Base-by-base conservation (phyloP, 768 basidiomycete species). In the Russula sp. region DNA sequence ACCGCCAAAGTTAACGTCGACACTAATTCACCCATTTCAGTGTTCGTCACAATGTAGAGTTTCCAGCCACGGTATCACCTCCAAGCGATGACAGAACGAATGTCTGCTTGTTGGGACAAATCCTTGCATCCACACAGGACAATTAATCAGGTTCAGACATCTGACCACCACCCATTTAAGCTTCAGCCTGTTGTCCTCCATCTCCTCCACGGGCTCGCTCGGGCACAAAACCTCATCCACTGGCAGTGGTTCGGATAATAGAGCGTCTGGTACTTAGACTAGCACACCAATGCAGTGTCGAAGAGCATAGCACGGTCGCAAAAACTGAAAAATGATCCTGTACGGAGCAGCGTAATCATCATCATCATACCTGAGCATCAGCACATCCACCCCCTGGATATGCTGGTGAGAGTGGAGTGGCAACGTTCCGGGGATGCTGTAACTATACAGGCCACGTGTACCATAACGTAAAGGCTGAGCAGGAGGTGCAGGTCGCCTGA, bases 131-230 rank as follows among this genome's bases (percentile, higher is more conserved):
- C 25, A 29, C 25, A 3, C 25, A 29, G 25, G 25, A 29, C 25
- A 29, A 76, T 9, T 82, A 61, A 67, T 87, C 86, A 4, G 70
- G 70, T 3, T 86, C 48, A 1, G 85, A 83, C 69, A 87, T 83
- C 43, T 77, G 67, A n/a, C n/a, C n/a, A n/a, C n/a, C 29, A 83
- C 74, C 68, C 86, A 84, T 13, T 81, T 76, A 68, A 72, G 79
- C 75, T 87, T 87, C 68, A 83, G 71, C 5, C 29, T 48, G 7
- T 34, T 82, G 71, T 85, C 85, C 66, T 79, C 77, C 0, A 80
- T 85, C 0, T 85, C 86, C 46, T 9, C 83, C 77, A n/a, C 83
- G 81, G 10, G 87, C 83, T 45, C 86, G 79, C 69, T 87, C 86
- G 39, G 86, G 70, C 3, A 78, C 83, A 43, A 84, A 64, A 87